Evolutionary conservation across 371 early-diverging fungal species (phyloP).

Genomic region (Actinomortierella ambigua): DNA sequence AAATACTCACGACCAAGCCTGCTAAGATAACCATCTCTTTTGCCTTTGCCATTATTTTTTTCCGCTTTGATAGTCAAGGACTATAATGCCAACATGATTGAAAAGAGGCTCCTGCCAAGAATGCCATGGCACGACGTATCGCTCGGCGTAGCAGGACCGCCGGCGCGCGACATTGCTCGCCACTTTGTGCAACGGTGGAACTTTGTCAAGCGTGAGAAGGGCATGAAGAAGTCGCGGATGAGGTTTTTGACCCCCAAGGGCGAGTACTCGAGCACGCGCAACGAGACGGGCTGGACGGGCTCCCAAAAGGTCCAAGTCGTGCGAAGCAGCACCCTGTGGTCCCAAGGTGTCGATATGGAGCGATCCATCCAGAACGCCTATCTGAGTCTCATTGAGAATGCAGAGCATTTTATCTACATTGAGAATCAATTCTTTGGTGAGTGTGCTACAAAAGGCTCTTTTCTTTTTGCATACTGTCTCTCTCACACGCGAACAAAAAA

Average conservation of each 20-base stretch:
- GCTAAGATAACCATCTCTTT: background rate
- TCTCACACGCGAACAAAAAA: too few relatives aligned
- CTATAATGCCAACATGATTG: constrained; percentile 28
- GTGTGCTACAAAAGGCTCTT: constrained; percentile 10
- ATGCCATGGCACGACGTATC: constrained; percentile 99
- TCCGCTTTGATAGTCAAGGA: constrained; percentile 47
- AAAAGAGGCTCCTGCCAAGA: constrained; percentile 56
- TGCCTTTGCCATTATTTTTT: background rate
- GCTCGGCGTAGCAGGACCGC: constrained; percentile 50
- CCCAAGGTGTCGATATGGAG: constrained; percentile 66
- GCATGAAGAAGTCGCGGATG: constrained; percentile 60
- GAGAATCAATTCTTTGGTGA: constrained; percentile 97
- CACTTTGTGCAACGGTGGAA: constrained; percentile 96
- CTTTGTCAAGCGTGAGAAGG: constrained; percentile 76
- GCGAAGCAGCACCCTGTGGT: constrained; percentile 74
- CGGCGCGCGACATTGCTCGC: constrained; percentile 83
- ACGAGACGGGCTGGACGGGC: constrained; percentile 68
- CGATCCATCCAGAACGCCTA: constrained; percentile 90
- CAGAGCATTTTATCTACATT: constrained; percentile 91
- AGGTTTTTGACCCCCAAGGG: constrained; percentile 85
- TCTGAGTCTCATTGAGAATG: constrained; percentile 67
- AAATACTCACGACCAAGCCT: too few relatives aligned
- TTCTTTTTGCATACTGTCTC: too few relatives aligned
- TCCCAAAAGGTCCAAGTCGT: constrained; percentile 73
- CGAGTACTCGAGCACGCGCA: constrained; percentile 74